A percentile compares a stretch with the other conserved stretches of the same genome.
phyloP scores from a whole-genome alignment of 176 grass and related monocot species.

The Rhynchospora tenuis region DNA sequence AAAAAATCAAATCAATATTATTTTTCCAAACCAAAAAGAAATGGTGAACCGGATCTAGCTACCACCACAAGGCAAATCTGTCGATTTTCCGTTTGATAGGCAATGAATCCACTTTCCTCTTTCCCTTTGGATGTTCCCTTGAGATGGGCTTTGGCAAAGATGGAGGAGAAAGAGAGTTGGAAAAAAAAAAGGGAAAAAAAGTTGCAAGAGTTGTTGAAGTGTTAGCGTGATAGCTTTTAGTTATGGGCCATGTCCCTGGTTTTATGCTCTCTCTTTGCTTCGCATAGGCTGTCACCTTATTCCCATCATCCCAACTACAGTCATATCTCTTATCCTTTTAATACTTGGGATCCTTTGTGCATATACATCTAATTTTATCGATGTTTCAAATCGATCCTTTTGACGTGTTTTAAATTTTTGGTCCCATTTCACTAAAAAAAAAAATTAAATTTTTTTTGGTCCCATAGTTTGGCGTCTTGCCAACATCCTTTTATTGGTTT shows the following conservation, averaged over 20 bases:
- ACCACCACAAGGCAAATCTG: not conserved
- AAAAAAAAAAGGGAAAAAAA: not conserved
- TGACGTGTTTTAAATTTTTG: not conserved
- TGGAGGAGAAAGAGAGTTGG: not conserved
- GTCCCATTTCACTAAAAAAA: not conserved
- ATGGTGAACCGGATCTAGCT: not conserved
- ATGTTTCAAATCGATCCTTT: too few relatives aligned
- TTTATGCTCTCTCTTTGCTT: conserved; percentile 30
- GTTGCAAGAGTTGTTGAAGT: not conserved
- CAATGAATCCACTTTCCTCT: not conserved
- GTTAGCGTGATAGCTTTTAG: conserved; percentile 13
- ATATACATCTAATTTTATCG: not conserved
- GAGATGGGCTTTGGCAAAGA: not conserved
- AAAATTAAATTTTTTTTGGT: not conserved
- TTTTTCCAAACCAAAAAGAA: not conserved
- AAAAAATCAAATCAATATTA: not conserved
- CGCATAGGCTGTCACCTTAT: conserved; percentile 17
- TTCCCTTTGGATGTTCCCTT: not conserved
- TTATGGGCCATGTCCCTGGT: not conserved
- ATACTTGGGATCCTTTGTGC: not conserved
- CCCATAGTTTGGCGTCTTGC: not conserved
- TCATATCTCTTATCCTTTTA: not conserved
- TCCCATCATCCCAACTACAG: conserved; percentile 22
- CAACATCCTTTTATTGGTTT: not conserved
- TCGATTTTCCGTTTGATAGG: not conserved